Evolutionary conservation across 768 basidiomycete genomes (phyloP), one percentile per base, ranked within the genome.

Genomic region (Boletus tylopilopsis): DNA sequence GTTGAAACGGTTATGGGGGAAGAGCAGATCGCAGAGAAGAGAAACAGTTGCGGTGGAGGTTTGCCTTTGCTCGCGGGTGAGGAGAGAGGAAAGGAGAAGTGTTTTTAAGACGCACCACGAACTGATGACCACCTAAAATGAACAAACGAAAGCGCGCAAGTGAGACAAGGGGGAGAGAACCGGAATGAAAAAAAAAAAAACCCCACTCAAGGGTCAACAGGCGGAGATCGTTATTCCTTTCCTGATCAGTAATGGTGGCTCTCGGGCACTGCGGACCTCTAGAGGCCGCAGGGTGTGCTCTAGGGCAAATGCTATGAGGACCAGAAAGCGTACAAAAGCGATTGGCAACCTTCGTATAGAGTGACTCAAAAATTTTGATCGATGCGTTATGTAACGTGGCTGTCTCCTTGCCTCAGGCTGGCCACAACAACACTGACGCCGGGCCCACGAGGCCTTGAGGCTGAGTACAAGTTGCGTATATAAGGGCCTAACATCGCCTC

Each of bases 161-260:
- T 47, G 37, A 25, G 35, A n/a, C 34, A 34, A 47, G 59, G 54
- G 30, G n/a, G n/a, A n/a, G 43, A 48, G 35, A 41, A 40, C 48
- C 54, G 51, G 61, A 59, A 58, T 58, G 58, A 53, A 54, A 50
- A 16, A 67, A n/a, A n/a, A n/a, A n/a, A n/a, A n/a, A n/a, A n/a
- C n/a, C 85, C 58, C 54, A 89, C 87, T 79, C 80, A 67, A 83
- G 80, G 83, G 84, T 83, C 84, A 87, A 70, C 68, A 87, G 76
- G 77, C 87, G 86, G 68, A 89, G 83, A 76, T 89, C 86, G 69
- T 71, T 77, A 73, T 87, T 87, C 74, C 82, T 80, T 76, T 75
- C 72, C 67, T 86, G 84, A 79, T 81, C 80, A 81, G 80, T 75
- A 85, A 87, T 88, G 67, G 64, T 87, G 81, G n/a, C n/a, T n/a